Percentiles rank a stretch among this genome's conserved stretches.
Evolutionary conservation across 768 basidiomycete genomes (phyloP).

Genomic region (Trametes gibbosa): DNA sequence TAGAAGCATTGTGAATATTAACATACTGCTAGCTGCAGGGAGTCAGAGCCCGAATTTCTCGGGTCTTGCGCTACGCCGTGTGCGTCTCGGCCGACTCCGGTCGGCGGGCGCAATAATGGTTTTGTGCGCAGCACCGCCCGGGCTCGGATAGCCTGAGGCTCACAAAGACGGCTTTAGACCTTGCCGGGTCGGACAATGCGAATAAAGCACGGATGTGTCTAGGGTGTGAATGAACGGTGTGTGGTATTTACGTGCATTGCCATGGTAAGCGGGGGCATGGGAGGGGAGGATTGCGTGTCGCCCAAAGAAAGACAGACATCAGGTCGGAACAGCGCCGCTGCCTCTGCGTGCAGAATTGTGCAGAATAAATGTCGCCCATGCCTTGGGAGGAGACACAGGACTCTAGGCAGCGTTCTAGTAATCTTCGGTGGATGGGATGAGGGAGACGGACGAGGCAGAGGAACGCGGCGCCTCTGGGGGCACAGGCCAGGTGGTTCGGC

Average conservation of each 20-base stretch:
- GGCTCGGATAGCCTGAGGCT: not conserved
- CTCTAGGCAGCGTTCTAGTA: not conserved
- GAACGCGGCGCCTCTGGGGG: constrained; percentile 6
- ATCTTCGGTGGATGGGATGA: not conserved
- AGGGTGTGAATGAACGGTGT: not conserved
- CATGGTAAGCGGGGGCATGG: not conserved
- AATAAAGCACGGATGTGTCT: not conserved
- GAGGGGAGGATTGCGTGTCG: not conserved
- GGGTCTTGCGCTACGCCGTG: not conserved
- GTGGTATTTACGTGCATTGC: not conserved
- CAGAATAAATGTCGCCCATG: not conserved
- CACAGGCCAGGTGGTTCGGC: constrained; percentile 18
- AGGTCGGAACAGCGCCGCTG: not conserved
- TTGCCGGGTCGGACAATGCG: not conserved
- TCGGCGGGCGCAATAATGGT: no score
- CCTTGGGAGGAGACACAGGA: not conserved
- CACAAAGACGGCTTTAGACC: not conserved
- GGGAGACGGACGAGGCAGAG: not conserved
- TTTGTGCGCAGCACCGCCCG: no score
- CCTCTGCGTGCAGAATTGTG: not conserved
- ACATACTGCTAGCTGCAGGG: no score
- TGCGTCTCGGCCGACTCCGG: not conserved
- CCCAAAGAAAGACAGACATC: not conserved
- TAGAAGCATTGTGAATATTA: no score
- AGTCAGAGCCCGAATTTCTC: not conserved